Conservation (phyloP, 345 rosid genomes). For the Hevea brasiliensis region DNA sequence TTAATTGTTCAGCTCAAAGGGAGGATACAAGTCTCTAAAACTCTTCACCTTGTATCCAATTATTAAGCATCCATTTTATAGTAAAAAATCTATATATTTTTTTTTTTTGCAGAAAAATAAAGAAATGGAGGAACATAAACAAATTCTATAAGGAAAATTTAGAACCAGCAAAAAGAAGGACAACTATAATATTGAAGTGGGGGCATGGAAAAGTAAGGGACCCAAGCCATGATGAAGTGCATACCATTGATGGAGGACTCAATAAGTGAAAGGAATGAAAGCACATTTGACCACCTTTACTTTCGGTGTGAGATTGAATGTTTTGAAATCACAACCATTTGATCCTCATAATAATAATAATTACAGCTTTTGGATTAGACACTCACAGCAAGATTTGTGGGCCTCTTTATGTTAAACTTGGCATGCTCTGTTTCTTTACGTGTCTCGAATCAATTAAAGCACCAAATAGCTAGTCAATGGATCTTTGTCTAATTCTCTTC, state of each 20-base stretch:
- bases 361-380: neutral
- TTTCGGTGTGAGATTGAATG: conserved; percentile 16
- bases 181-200: neutral
- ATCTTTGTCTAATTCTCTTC: conserved; percentile 8
- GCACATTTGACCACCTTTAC: conserved; percentile 21
- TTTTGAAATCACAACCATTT: conserved; percentile 2
- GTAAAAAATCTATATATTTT: too few relatives aligned
- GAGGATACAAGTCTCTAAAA: too few relatives aligned
- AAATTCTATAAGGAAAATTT: neutral
- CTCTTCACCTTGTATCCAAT: too few relatives aligned
- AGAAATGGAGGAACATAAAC: neutral
- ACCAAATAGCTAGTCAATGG: neutral
- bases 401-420: neutral
- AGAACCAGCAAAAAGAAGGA: neutral
- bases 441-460: neutral
- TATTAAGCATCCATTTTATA: too few relatives aligned
- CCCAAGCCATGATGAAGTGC: conserved; percentile 15
- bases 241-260: conserved; percentile 3
- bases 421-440: neutral
- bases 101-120: neutral
- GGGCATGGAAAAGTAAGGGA: neutral
- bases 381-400: neutral
- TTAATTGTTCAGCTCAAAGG: too few relatives aligned
- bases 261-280: conserved; percentile 1
- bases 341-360: neutral